These are phyloP conservation scores for Taiozyma sp. DNA, from an alignment of 1,139 yeast genomes.

Conservation along the genomic window DNA sequence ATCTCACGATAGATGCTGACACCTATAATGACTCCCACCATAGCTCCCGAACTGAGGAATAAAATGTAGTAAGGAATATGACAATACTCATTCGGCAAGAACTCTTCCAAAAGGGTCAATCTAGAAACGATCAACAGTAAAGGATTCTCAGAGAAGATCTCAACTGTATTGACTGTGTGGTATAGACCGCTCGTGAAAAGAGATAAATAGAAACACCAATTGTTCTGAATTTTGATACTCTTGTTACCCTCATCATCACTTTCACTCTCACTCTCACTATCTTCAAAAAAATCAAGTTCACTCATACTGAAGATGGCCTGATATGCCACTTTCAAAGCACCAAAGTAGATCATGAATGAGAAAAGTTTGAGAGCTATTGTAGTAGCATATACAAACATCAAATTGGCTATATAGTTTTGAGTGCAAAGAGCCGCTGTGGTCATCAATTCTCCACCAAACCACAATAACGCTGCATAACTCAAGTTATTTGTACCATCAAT, in stretches of 20 bases:
- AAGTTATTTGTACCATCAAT: neutral
- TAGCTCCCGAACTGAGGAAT: neutral
- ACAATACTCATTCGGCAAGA: neutral
- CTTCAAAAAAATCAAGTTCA: neutral
- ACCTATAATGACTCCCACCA: neutral
- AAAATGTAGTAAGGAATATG: neutral
- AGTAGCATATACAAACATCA: neutral
- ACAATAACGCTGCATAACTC: neutral
- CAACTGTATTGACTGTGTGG: neutral
- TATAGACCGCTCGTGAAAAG: neutral
- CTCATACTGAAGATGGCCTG: neutral
- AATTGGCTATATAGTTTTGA: no score
- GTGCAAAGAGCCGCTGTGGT: neutral
- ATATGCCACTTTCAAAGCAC: neutral
- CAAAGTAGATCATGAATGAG: neutral
- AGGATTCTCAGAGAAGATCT: neutral
- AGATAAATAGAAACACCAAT: neutral
- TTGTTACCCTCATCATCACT: neutral
- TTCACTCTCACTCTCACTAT: neutral
- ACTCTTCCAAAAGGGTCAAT: neutral
- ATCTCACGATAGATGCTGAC: neutral
- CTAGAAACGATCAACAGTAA: neutral
- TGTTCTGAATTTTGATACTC: neutral
- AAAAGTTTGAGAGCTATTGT: neutral
- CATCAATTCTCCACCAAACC: neutral